Evolutionary conservation across 2,329 filamentous ascomycete species (phyloP).

Genomic region (Trichoderma sp.): DNA sequence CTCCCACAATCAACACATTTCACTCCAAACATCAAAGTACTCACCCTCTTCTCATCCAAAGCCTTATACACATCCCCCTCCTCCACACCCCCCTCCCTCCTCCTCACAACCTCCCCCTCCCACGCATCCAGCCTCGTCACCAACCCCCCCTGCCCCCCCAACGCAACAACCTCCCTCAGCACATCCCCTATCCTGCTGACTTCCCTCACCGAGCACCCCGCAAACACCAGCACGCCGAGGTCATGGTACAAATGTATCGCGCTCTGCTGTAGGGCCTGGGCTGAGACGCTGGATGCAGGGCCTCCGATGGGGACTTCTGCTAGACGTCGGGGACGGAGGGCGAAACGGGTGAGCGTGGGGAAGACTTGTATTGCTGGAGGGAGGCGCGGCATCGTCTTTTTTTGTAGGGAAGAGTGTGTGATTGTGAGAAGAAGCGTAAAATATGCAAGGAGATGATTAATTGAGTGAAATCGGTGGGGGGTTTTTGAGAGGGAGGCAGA

Average conservation of each 20-base stretch:
- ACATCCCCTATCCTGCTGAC: conserved; percentile 26
- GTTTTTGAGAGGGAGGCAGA: too few relatives aligned
- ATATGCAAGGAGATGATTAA: rapidly evolving
- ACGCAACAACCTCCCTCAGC: conserved; percentile 19
- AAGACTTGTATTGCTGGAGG: conserved; percentile 25
- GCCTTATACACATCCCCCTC: conserved; percentile 13
- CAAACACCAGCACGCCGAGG: conserved; percentile 33
- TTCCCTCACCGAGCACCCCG: conserved; percentile 27
- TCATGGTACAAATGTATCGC: conserved; percentile 31
- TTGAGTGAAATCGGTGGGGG: neutral
- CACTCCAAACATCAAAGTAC: neutral
- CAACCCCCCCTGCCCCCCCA: conserved; percentile 22
- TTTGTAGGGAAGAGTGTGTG: too few relatives aligned
- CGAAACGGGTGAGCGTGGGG: conserved; percentile 26
- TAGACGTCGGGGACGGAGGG: conserved; percentile 24
- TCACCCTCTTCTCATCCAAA: conserved; percentile 19
- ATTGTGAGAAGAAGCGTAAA: neutral
- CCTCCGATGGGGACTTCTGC: conserved; percentile 19
- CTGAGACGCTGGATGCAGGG: neutral
- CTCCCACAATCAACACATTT: too few relatives aligned
- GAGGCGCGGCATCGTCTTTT: neutral
- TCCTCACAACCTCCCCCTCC: conserved; percentile 4
- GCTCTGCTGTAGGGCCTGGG: neutral
- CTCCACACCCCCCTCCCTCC: neutral
- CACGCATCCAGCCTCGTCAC: conserved; percentile 12